Base-by-base conservation (phyloP, 306 rosid species). In the Lathyrus tuberosus region DNA sequence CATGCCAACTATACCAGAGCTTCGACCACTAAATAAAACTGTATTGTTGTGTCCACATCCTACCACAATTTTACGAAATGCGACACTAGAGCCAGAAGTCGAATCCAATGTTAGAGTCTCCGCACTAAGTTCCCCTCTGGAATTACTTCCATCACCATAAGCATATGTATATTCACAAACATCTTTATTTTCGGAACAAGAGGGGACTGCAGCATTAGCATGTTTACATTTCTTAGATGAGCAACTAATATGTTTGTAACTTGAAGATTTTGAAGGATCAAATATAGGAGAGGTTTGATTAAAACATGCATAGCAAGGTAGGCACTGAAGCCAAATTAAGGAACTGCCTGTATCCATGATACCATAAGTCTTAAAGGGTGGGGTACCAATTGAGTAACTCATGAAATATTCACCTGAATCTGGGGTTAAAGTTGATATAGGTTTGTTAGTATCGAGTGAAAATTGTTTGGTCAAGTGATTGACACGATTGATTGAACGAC, bases 261-360 rank as follows among this genome's bases (percentile, higher is more conserved):
- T 47, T 6, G 24, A 47, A 47, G n/a, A n/a, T n/a, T n/a, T n/a
- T n/a, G n/a, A n/a, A n/a, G n/a, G n/a, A n/a, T n/a, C n/a, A n/a
- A n/a, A 47, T 47, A 47, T 47, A 15, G 10, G 53, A 47, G 53
- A 47, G 10, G 53, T 47, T 47, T 47, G 22, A 16, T 47, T 47
- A 1, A 5, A 15, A 47, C 53, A 47, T 47, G 1, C 3, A 15
- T 0, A 1, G 70, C 95, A 88, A 1, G 91, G 91, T n/a, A 40
- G 0, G 79, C 95, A 88, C 10, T 88, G 95, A 0, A 76, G 35
- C 89, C 95, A 86, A 6, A 81, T 59, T 0, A 86, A 59, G 40
- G 80, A 81, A 35, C 96, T 86, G 3, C 91, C 88, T 0, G 89
- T 89, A 22, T 86, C 91, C 2, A 78, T 82, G 5, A 80, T 28